phyloP scores from a whole-genome alignment of 768 basidiomycete species.

The Russula vinacea region DNA sequence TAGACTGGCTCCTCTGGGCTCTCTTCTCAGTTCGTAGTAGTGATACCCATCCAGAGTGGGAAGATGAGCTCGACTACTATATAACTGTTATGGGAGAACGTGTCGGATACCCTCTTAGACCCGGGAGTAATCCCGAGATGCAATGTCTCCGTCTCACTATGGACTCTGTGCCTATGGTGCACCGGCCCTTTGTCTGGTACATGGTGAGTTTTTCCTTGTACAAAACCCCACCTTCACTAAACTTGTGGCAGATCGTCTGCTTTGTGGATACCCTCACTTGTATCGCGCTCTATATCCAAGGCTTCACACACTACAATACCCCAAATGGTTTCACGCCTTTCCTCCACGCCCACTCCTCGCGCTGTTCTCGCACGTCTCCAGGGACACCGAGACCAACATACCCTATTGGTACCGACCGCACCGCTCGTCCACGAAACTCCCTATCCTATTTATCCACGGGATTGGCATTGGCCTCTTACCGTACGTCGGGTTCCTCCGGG shows the following conservation, averaged over 20 bases:
- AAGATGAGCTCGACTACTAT: constrained; percentile 53
- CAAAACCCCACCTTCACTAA: background rate
- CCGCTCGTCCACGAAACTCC: constrained; percentile 44
- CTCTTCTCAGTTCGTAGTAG: constrained; percentile 47
- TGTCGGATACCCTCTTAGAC: constrained; percentile 42
- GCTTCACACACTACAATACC: constrained; percentile 54
- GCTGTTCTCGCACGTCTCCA: constrained; percentile 44
- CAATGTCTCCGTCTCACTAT: constrained; percentile 51
- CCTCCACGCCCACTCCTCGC: constrained; percentile 49
- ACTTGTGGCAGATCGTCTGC: constrained; percentile 47
- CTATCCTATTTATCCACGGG: constrained; percentile 65
- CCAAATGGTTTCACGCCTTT: constrained; percentile 43
- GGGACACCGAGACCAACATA: constrained; percentile 33
- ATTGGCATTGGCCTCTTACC: constrained; percentile 67
- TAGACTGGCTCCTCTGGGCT: constrained; percentile 66
- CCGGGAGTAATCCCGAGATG: constrained; percentile 41
- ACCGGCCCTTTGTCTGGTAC: constrained; percentile 67
- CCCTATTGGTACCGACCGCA: constrained; percentile 54
- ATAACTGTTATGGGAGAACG: constrained; percentile 41
- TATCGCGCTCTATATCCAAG: constrained; percentile 40
- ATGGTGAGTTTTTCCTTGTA: constrained; percentile 37
- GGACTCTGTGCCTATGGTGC: constrained; percentile 53
- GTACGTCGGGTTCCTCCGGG: constrained; percentile 51
- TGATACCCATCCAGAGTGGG: constrained; percentile 40
- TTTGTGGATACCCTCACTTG: constrained; percentile 48